Evolutionary conservation across 2,329 filamentous ascomycete species (phyloP).

Genomic region (Calonectria pauciramosa): DNA sequence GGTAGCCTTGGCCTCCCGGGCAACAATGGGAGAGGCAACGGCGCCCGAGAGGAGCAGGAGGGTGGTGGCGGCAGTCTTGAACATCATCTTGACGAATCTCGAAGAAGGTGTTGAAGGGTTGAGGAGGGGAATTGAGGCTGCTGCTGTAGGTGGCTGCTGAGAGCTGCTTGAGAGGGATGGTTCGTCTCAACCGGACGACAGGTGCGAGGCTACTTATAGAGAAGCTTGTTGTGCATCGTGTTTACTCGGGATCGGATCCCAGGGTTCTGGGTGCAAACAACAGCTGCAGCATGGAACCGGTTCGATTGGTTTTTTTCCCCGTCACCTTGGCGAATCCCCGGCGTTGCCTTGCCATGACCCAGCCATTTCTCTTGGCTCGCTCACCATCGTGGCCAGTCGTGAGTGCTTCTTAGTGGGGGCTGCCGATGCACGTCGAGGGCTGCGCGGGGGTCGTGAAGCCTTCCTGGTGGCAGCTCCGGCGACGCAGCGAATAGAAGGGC

Average conservation of each 20-base stretch:
- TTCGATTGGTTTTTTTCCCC: not conserved
- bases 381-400: not conserved
- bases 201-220: constrained; percentile 39
- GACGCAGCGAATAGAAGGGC: constrained; percentile 24
- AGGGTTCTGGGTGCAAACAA: not conserved
- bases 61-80: constrained; percentile 40
- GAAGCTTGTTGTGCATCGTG: not conserved
- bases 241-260: constrained; percentile 16
- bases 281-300: not conserved
- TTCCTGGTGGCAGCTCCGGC: constrained; percentile 9
- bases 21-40: constrained; percentile 47
- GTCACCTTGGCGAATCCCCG: not conserved
- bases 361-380: constrained; percentile 11
- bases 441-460: not conserved
- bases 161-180: constrained; percentile 32
- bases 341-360: not conserved
- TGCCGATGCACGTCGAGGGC: not conserved
- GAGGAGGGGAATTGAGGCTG: not conserved
- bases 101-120: constrained; percentile 9
- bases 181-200: constrained; percentile 22
- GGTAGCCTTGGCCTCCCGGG: constrained; percentile 40
- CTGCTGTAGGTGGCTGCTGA: constrained; percentile 28
- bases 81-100: constrained; percentile 41
- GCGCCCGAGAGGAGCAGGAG: constrained; percentile 44
- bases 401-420: not conserved